These are phyloP conservation scores for Melaleuca alternifolia DNA, from an alignment of 345 rosid species.

Conservation along the genomic window DNA sequence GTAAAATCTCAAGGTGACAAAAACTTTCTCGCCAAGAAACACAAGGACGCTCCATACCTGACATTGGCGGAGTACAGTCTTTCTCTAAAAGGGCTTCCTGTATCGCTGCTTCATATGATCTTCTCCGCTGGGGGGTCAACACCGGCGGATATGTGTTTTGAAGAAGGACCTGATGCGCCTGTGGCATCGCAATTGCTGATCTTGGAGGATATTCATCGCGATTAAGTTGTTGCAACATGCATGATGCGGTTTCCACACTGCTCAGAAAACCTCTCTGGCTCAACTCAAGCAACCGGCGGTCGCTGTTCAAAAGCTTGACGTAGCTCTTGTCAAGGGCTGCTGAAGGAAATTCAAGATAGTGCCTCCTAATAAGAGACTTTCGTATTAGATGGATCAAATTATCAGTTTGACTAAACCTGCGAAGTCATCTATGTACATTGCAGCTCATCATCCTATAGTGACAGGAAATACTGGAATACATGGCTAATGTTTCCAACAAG, in stretches of 20 bases:
- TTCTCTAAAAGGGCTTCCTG: not conserved
- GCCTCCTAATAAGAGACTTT: slow-evolving; percentile 27
- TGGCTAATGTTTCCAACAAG: not conserved
- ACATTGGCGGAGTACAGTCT: not conserved
- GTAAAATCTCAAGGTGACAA: not conserved
- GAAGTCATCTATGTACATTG: not conserved
- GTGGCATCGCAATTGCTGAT: not conserved
- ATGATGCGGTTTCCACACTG: not conserved
- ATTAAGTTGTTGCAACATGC: not conserved
- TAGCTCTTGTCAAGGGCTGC: slow-evolving; percentile 33
- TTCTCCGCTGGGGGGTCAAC: not conserved
- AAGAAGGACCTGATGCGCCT: not conserved
- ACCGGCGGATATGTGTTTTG: not conserved
- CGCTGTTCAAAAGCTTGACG: slow-evolving; percentile 33
- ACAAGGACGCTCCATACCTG: not conserved
- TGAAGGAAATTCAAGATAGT: slow-evolving; percentile 29
- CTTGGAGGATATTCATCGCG: not conserved
- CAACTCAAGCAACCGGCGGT: slow-evolving; percentile 20
- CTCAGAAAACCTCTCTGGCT: slow-evolving; percentile 15
- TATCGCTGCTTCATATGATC: not conserved
- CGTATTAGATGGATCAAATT: not conserved
- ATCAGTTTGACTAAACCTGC: not conserved
- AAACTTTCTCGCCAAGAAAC: not conserved
- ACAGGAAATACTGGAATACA: not conserved
- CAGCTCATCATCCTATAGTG: not conserved